Base-by-base conservation (phyloP, 805 yeast genomes). In the Candida golubevii region DNA sequence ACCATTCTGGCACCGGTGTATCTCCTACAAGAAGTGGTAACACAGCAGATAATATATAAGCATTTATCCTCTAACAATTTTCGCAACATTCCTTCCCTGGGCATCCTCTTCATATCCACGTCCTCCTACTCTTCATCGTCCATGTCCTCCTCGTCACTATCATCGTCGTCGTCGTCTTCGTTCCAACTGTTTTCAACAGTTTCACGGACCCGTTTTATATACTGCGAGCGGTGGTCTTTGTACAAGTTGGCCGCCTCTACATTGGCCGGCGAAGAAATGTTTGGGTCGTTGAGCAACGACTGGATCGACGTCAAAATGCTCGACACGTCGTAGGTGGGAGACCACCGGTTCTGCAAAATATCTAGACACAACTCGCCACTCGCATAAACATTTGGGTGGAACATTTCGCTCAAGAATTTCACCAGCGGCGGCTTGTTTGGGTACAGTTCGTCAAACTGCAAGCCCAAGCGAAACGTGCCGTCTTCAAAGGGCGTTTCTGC, bases 401-500 rank as follows among this genome's bases (percentile, higher is more conserved):
- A 93, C 97, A 93, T 93, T 57, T 87, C 91, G 49, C 91, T 83
- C 33, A 90, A 72, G 62, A 93, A 93, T 62, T 87, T 85, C 36
- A 93, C 99, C 45, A 78, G 73, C 2, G 99, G 99, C 18, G 99
- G 98, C 59, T 93, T 93, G 59, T 91, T 90, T 4, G 99, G 99
- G 59, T 93, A 93, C 60, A 89, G 97, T 68, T 93, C 99, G 62
- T 89, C 97, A 62, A 93, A 93, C 56, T 87, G 91, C 54, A 93
- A 66, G 43, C 82, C 75, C 48, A 93, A 72, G 47, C 95, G 77
- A 66, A 93, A 93, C 0, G 98, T 93, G 11, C 99, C 99, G 61
- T 93, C 99, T 64, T 93, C 99, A 61, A 88, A 93, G 3, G 99
- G 98, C 0, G 99, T 93, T 52, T 89, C 97, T 26, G 91, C 83